Evolutionary conservation across 192 early-diverging fungal genomes (phyloP).

Genomic region (Lobosporangium transversale): DNA sequence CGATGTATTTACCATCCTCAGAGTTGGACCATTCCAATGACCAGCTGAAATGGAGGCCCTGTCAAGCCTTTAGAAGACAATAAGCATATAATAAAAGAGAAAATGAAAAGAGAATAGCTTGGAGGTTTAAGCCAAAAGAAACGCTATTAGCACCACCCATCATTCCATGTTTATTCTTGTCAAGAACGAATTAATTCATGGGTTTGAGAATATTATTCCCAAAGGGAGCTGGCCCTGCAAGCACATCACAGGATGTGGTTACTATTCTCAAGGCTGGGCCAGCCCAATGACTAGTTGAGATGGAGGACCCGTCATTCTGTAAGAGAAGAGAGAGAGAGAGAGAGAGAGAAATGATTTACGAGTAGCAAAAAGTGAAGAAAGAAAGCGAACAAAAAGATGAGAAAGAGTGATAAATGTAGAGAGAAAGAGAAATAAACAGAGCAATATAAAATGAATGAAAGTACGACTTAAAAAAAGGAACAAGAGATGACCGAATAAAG

Average conservation of each 20-base stretch:
- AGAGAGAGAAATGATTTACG: neutral
- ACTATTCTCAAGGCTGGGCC: neutral
- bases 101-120: constrained; percentile 1
- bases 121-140: neutral
- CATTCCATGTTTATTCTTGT: neutral
- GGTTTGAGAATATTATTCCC: neutral
- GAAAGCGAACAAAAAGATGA: too few relatives aligned
- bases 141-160: constrained; percentile 1
- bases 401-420: too few relatives aligned
- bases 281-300: neutral
- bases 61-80: too few relatives aligned
- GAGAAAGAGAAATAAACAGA: too few relatives aligned
- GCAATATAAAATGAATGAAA: too few relatives aligned
- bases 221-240: neutral
- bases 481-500: too few relatives aligned
- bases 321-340: neutral
- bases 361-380: too few relatives aligned
- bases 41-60: too few relatives aligned
- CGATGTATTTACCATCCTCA: too few relatives aligned
- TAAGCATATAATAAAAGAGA: too few relatives aligned
- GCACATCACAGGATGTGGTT: neutral
- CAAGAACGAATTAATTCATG: neutral
- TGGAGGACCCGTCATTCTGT: neutral
- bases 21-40: too few relatives aligned
- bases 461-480: too few relatives aligned